Evolutionary conservation across 495 filamentous ascomycete species (phyloP).

Genomic region (Emericellopsis terricola): DNA sequence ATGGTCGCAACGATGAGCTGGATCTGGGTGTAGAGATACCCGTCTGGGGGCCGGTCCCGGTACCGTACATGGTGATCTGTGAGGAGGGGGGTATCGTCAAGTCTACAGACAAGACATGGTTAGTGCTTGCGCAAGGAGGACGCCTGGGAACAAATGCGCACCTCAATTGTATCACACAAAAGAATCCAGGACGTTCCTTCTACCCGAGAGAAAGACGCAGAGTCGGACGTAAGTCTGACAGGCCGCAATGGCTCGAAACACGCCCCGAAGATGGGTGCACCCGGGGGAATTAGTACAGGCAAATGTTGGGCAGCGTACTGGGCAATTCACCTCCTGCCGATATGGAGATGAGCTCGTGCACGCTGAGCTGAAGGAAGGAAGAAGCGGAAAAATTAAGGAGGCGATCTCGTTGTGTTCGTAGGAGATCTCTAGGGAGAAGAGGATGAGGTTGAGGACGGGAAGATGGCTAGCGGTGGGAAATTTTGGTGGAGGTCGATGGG

Average conservation of each 20-base stretch:
- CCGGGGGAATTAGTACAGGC: background rate
- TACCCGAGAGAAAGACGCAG: too few relatives aligned
- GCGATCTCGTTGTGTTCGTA: background rate
- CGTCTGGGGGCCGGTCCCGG: slow-evolving; percentile 68
- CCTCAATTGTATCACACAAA: background rate
- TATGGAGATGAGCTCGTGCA: background rate
- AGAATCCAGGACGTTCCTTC: background rate
- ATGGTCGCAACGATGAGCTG: slow-evolving; percentile 68
- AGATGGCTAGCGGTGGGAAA: background rate
- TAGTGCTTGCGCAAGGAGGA: too few relatives aligned
- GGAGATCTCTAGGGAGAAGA: background rate
- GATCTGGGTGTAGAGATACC: slow-evolving; percentile 90
- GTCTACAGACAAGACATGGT: background rate
- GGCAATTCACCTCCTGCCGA: background rate
- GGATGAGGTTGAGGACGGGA: background rate
- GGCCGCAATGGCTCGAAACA: background rate
- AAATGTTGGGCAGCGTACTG: background rate
- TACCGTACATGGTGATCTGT: slow-evolving; percentile 59
- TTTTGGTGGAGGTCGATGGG: background rate
- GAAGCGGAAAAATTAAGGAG: background rate
- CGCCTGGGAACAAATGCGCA: too few relatives aligned
- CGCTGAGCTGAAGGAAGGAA: background rate
- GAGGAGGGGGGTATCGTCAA: slow-evolving; percentile 1
- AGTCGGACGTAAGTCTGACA: too few relatives aligned
- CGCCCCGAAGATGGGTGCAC: background rate